Conservation (phyloP, 2,329 filamentous ascomycete genomes). For the Waltergamsia citrina region DNA sequence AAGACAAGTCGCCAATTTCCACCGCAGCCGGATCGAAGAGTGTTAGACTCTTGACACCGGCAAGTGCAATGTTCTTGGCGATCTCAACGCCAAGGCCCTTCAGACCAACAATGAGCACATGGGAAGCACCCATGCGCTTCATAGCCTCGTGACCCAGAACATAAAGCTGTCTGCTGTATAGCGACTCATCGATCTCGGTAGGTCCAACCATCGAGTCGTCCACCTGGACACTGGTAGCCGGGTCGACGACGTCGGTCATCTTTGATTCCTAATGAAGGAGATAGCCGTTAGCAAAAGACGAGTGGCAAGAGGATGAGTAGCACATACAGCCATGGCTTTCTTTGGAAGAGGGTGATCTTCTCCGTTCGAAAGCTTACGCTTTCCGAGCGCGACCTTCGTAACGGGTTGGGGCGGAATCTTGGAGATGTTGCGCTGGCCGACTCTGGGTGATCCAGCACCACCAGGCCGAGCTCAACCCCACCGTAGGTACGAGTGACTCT, state of each 20-base stretch:
- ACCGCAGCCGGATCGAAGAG: slow-evolving; percentile 84
- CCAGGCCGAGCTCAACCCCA: slow-evolving; percentile 27
- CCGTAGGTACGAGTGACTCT: slow-evolving; percentile 8
- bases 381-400: slow-evolving; percentile 47
- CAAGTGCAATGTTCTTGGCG: slow-evolving; percentile 96
- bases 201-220: slow-evolving; percentile 47
- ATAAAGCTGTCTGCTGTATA: slow-evolving; percentile 67
- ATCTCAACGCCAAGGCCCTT: slow-evolving; percentile 96
- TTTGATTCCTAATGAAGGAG: slow-evolving; percentile 34
- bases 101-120: slow-evolving; percentile 83
- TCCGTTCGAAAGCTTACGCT: slow-evolving; percentile 57
- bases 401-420: slow-evolving; percentile 21
- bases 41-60: slow-evolving; percentile 94
- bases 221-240: slow-evolving; percentile 56
- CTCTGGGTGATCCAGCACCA: slow-evolving; percentile 16
- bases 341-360: slow-evolving; percentile 29
- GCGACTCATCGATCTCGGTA: slow-evolving; percentile 60
- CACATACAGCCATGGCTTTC: slow-evolving; percentile 4
- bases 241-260: slow-evolving; percentile 50
- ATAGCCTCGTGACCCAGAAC: slow-evolving; percentile 73
- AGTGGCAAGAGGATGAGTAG: background rate
- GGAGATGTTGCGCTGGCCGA: slow-evolving; percentile 13
- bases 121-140: slow-evolving; percentile 97
- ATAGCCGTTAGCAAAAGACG: background rate
- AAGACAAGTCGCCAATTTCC: slow-evolving; percentile 80